Evolutionary conservation across 2,329 filamentous ascomycete species (phyloP).

Genomic region (Talaromyces islandicus): DNA sequence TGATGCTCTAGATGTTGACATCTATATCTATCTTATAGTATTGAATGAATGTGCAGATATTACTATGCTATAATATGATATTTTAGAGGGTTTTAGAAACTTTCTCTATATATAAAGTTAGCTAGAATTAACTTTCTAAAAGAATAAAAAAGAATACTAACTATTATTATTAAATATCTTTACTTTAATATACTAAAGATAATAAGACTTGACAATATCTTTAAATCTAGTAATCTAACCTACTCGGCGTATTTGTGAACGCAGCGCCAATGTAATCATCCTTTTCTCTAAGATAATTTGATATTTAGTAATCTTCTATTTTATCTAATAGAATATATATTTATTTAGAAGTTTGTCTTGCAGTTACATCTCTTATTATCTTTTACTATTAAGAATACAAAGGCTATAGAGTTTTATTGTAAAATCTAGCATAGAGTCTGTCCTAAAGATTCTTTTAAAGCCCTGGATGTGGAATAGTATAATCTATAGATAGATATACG

Average conservation of each 20-base stretch:
- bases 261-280: constrained; percentile 19
- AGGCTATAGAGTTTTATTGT: constrained; percentile 30
- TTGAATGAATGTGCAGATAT: constrained; percentile 21
- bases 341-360: constrained; percentile 23
- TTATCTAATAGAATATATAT: constrained; percentile 25
- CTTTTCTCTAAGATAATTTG: constrained; percentile 20
- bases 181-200: constrained; percentile 27
- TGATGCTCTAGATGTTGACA: constrained; percentile 20
- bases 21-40: constrained; percentile 23
- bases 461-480: constrained; percentile 27
- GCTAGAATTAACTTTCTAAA: neutral
- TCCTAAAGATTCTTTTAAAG: constrained; percentile 22
- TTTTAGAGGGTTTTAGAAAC: constrained; percentile 17
- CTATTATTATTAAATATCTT: constrained; percentile 35
- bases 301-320: constrained; percentile 17
- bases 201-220: constrained; percentile 27
- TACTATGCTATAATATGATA: constrained; percentile 20
- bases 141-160: constrained; percentile 18
- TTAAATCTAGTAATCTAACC: constrained; percentile 28
- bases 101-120: constrained; percentile 11
- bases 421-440: constrained; percentile 22
- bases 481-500: constrained; percentile 23
- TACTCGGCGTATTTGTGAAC: constrained; percentile 22
- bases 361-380: constrained; percentile 27
- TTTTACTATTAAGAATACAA: constrained; percentile 22